phyloP scores from a whole-genome alignment of 352 stramenopile genomes.

The Pilasporangium apinafurcum region DNA sequence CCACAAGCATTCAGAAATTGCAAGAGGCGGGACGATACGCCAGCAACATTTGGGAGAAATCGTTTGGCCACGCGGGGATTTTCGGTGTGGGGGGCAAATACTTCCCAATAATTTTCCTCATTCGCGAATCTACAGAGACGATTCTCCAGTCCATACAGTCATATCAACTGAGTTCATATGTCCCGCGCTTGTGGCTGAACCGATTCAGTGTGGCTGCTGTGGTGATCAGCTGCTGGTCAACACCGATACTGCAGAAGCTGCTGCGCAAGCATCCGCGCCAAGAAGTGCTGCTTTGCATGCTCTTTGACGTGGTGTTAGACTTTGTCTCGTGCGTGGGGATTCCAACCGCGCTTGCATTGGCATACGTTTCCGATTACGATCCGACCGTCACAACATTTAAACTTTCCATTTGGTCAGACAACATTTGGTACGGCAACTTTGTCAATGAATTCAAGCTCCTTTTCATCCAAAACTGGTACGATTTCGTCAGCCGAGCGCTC shows the following conservation, averaged over 20 bases:
- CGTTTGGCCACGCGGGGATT: conserved; percentile 9
- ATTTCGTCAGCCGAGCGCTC: neutral
- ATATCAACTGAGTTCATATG: neutral
- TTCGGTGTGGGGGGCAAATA: conserved; percentile 11
- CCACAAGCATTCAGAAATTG: too few species aligned
- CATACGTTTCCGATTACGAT: conserved; percentile 1
- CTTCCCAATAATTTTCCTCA: conserved; percentile 4
- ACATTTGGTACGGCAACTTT: neutral
- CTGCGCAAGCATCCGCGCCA: neutral
- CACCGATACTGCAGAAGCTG: conserved; percentile 1
- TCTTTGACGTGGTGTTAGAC: neutral
- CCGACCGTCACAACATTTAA: neutral
- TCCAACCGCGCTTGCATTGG: conserved; percentile 1
- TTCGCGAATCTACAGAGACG: conserved; percentile 1
- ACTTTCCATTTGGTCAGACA: neutral
- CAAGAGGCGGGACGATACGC: too few species aligned
- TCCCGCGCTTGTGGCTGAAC: conserved; percentile 1
- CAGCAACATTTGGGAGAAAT: neutral
- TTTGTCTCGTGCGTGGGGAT: neutral
- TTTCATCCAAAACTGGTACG: conserved; percentile 1
- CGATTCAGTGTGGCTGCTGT: neutral
- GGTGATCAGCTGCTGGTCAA: conserved; percentile 4
- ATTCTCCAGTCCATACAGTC: conserved; percentile 3
- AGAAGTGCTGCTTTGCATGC: conserved; percentile 3
- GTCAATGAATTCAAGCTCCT: conserved; percentile 3